Evolutionary conservation across 2,329 filamentous ascomycete species (phyloP).

Genomic region (Aspergillus tubingensis): DNA sequence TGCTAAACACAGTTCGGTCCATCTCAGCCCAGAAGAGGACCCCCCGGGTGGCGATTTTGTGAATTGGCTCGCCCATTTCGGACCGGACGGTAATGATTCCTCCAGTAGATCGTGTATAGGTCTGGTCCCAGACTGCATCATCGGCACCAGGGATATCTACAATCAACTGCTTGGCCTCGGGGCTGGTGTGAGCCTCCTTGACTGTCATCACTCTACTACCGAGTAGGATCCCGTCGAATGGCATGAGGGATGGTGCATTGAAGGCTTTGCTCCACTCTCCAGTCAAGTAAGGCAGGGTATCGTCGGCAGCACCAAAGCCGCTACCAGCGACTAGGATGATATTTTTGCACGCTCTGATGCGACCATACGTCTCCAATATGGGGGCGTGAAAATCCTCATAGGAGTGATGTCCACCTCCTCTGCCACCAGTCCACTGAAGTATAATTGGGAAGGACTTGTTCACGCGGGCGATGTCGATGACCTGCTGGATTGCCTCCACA

Average conservation of each 20-base stretch:
- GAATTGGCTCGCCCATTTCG: constrained; percentile 4
- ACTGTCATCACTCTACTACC: not conserved
- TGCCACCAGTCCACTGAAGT: not conserved
- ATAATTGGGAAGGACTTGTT: not conserved
- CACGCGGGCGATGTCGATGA: not conserved
- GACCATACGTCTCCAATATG: not conserved
- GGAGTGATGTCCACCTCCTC: not conserved
- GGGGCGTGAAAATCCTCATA: constrained; percentile 1
- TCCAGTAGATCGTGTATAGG: not conserved
- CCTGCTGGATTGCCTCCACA: not conserved
- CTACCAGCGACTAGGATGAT: not conserved
- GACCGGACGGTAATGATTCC: not conserved
- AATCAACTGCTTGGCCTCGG: not conserved
- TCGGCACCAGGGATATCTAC: not conserved
- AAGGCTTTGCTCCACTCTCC: not conserved
- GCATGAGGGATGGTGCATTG: not conserved
- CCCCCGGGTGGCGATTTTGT: not conserved
- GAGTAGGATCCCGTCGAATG: not conserved
- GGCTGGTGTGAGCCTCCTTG: constrained; percentile 1
- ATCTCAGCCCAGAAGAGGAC: constrained; percentile 6
- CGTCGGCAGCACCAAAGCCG: not conserved
- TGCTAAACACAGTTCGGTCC: constrained; percentile 7
- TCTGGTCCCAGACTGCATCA: not conserved
- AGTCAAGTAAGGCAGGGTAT: not conserved
- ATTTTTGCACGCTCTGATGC: not conserved